Conservation (phyloP, 495 filamentous ascomycete genomes). For the Xylaria castorea region DNA sequence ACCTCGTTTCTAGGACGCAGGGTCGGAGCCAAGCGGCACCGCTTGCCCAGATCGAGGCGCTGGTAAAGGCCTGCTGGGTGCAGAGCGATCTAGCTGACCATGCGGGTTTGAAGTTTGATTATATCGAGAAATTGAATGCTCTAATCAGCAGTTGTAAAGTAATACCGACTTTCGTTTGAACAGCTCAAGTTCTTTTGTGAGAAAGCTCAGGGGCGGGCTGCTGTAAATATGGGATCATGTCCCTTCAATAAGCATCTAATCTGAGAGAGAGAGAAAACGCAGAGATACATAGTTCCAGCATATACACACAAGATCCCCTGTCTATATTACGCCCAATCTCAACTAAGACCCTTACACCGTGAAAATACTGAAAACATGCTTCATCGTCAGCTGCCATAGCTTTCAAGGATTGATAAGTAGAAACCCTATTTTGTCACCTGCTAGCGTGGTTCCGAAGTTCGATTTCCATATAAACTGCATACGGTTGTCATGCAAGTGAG, state of each 20-base stretch:
- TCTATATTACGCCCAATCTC: background rate
- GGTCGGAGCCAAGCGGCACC: constrained; percentile 2
- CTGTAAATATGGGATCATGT: background rate
- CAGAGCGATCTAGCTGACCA: constrained; percentile 45
- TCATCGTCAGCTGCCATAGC: background rate
- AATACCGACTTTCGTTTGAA: constrained; percentile 36
- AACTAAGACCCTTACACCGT: background rate
- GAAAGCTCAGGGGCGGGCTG: background rate
- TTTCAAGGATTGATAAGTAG: background rate
- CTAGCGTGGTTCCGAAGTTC: background rate
- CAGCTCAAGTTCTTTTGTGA: background rate
- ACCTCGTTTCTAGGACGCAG: constrained; percentile 42
- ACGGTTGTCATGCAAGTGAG: constrained; percentile 1
- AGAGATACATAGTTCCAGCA: background rate
- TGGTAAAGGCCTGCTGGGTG: constrained; percentile 45
- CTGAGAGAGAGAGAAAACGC: background rate
- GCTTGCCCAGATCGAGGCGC: constrained; percentile 26
- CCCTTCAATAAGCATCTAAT: background rate
- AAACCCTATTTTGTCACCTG: background rate
- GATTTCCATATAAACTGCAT: constrained; percentile 10
- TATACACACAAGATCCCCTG: background rate
- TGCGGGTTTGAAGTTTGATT: constrained; percentile 19
- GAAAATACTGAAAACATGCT: background rate
- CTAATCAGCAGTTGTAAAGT: constrained; percentile 40
- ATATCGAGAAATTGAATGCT: constrained; percentile 39